Evolutionary conservation across 164 flowering plant genomes (phyloP).

Genomic region (Umbilicus rupestris): DNA sequence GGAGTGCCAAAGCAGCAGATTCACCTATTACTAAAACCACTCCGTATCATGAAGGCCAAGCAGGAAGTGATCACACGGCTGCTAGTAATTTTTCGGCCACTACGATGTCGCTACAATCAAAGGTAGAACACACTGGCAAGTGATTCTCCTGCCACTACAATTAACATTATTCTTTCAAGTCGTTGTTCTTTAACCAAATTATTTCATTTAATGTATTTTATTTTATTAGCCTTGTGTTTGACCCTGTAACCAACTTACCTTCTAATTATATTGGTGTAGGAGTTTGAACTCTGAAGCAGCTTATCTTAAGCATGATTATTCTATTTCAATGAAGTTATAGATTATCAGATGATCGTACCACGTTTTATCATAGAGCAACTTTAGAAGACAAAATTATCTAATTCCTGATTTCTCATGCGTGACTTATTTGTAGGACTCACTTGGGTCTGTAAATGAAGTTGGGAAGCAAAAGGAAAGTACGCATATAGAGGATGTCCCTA

Average conservation of each 20-base stretch:
- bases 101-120: constrained; percentile 27
- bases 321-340: neutral
- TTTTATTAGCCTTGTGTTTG: neutral
- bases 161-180: neutral
- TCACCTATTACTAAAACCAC: constrained; percentile 31
- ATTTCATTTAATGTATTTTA: neutral
- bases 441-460: constrained; percentile 27
- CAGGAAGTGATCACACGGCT: constrained; percentile 26
- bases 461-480: constrained; percentile 43
- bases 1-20: constrained; percentile 23
- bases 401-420: neutral
- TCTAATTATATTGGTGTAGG: neutral
- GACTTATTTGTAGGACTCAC: constrained; percentile 43
- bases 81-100: constrained; percentile 26
- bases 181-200: neutral
- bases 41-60: constrained; percentile 28
- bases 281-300: neutral
- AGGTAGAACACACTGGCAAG: constrained; percentile 27
- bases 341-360: no score
- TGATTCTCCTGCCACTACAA: neutral
- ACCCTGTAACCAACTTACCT: neutral
- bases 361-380: no score
- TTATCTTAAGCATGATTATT: neutral
- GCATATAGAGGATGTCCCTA: constrained; percentile 47
- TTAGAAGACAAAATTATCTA: neutral